phyloP scores from a whole-genome alignment of 805 yeast species.

The Metschnikowia gelsemii region DNA sequence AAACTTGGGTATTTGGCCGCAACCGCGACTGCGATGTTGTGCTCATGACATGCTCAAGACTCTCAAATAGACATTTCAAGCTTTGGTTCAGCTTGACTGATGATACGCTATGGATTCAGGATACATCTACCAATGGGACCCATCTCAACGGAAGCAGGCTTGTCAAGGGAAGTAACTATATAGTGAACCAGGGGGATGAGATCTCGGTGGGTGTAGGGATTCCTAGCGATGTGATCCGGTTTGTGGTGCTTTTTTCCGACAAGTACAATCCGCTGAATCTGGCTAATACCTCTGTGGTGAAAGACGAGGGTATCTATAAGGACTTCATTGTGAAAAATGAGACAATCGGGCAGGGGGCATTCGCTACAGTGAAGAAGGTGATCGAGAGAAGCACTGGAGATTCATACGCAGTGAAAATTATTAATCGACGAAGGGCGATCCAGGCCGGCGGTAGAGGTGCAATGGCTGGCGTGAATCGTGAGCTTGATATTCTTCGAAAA shows the following conservation, averaged over 20 bases:
- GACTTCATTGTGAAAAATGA: conserved; percentile 79
- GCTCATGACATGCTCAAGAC: conserved; percentile 56
- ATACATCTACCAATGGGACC: conserved; percentile 90
- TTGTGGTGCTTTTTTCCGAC: conserved; percentile 51
- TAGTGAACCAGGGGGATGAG: conserved; percentile 89
- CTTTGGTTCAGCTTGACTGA: conserved; percentile 64
- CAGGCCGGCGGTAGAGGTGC: conserved; percentile 58
- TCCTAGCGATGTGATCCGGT: conserved; percentile 58
- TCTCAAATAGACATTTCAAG: conserved; percentile 72
- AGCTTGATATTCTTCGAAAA: conserved; percentile 73
- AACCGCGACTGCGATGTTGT: conserved; percentile 62
- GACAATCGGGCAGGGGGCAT: conserved; percentile 96
- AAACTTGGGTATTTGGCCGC: conserved; percentile 74
- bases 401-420: conserved; percentile 87
- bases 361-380: conserved; percentile 92
- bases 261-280: conserved; percentile 34
- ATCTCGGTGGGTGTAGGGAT: conserved; percentile 88
- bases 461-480: conserved; percentile 80
- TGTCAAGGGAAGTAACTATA: conserved; percentile 74
- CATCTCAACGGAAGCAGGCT: conserved; percentile 72
- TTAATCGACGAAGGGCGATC: conserved; percentile 72
- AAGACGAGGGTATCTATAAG: conserved; percentile 57
- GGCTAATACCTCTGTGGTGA: conserved; percentile 30
- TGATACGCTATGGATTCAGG: conserved; percentile 61
- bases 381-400: conserved; percentile 82